Evolutionary conservation across 2,329 filamentous ascomycete species (phyloP).

Genomic region (Plectosphaerella plurivora): DNA sequence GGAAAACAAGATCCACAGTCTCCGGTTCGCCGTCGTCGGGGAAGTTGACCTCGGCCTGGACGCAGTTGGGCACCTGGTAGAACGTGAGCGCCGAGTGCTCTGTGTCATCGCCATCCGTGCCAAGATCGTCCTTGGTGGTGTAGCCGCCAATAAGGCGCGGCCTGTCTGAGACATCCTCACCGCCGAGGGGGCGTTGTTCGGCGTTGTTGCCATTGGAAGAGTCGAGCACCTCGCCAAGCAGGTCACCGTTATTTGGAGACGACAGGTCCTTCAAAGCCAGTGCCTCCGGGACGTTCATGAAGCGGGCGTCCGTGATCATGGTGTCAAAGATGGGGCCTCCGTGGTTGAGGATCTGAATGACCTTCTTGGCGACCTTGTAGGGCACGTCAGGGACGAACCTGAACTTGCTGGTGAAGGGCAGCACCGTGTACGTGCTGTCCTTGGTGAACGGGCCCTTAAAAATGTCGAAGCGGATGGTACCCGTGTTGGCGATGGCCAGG

Average conservation of each 20-base stretch:
- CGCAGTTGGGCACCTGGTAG: slow-evolving; percentile 77
- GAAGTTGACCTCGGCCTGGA: slow-evolving; percentile 67
- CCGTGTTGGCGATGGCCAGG: slow-evolving; percentile 80
- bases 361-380: slow-evolving; percentile 66
- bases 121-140: slow-evolving; percentile 82
- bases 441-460: slow-evolving; percentile 88
- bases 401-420: slow-evolving; percentile 80
- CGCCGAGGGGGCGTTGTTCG: slow-evolving; percentile 24
- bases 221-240: slow-evolving; percentile 4
- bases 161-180: slow-evolving; percentile 19
- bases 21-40: slow-evolving; percentile 53
- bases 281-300: slow-evolving; percentile 47
- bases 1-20: slow-evolving; percentile 81
- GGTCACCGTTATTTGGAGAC: slow-evolving; percentile 14
- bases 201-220: slow-evolving; percentile 14
- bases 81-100: slow-evolving; percentile 71
- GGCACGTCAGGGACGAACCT: slow-evolving; percentile 76
- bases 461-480: slow-evolving; percentile 90
- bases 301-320: slow-evolving; percentile 32
- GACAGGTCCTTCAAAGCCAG: slow-evolving; percentile 10
- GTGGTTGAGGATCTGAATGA: slow-evolving; percentile 57
- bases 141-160: slow-evolving; percentile 63
- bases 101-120: slow-evolving; percentile 84
- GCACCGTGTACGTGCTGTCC: slow-evolving; percentile 81
- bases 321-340: slow-evolving; percentile 43